Evolutionary conservation across 2,329 filamentous ascomycete genomes (phyloP).

Genomic region (Pyricularia grisea): DNA sequence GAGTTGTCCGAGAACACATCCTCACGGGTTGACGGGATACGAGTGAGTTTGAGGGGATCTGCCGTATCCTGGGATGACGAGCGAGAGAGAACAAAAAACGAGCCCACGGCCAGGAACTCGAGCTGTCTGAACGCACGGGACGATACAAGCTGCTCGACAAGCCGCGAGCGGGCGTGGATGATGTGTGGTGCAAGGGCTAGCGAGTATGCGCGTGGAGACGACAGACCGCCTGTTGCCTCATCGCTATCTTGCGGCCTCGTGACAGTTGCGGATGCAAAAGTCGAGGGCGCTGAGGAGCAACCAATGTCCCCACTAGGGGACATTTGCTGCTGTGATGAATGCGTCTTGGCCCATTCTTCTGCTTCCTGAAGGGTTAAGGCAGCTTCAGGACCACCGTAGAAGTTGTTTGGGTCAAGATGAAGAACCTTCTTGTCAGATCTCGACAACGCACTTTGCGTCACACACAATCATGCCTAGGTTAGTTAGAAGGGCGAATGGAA

Average conservation of each 20-base stretch:
- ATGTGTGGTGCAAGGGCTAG: slow-evolving; percentile 78
- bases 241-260: slow-evolving; percentile 25
- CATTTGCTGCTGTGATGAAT: slow-evolving; percentile 12
- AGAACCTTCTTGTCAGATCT: slow-evolving; percentile 86
- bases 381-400: slow-evolving; percentile 81
- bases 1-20: slow-evolving; percentile 75
- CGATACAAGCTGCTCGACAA: slow-evolving; percentile 75
- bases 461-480: neutral
- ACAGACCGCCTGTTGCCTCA: slow-evolving; percentile 34
- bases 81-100: slow-evolving; percentile 68
- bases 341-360: slow-evolving; percentile 57
- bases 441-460: slow-evolving; percentile 66
- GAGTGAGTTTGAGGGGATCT: slow-evolving; percentile 35
- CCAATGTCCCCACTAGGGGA: slow-evolving; percentile 9
- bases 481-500: slow-evolving; percentile 7
- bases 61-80: neutral
- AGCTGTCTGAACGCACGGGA: slow-evolving; percentile 82
- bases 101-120: slow-evolving; percentile 87
- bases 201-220: slow-evolving; percentile 66
- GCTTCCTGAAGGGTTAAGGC: slow-evolving; percentile 77
- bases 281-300: slow-evolving; percentile 18
- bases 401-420: slow-evolving; percentile 79
- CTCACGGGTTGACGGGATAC: slow-evolving; percentile 82
- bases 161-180: slow-evolving; percentile 71
- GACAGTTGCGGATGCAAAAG: slow-evolving; percentile 27